Percentiles rank a stretch among this genome's conserved stretches.
phyloP scores from a whole-genome alignment of 176 grass and related monocot species.

The Musa beccarii region DNA sequence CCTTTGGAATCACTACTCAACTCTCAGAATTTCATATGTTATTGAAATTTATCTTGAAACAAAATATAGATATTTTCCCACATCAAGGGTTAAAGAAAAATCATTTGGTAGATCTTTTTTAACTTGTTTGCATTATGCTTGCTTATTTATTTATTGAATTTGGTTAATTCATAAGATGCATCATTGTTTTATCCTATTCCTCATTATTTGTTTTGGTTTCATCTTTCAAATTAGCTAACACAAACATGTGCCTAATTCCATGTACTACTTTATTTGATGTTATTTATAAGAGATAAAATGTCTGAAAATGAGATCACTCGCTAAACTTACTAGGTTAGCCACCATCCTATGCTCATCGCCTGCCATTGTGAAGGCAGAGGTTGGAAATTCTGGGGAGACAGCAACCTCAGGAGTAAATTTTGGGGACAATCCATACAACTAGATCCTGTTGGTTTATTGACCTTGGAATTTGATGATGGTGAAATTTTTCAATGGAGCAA shows the following conservation, averaged over 20 bases:
- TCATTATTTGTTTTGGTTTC: too few species aligned
- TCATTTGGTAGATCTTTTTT: not conserved
- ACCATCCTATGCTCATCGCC: slow-evolving; percentile 86
- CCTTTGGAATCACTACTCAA: too few species aligned
- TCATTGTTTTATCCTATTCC: too few species aligned
- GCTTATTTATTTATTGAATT: not conserved
- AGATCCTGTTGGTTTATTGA: slow-evolving; percentile 63
- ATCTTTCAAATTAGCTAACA: not conserved
- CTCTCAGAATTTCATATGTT: too few species aligned
- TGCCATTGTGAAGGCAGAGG: slow-evolving; percentile 88
- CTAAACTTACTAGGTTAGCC: slow-evolving; percentile 50
- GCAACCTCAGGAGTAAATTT: slow-evolving; percentile 81
- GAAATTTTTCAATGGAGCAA: slow-evolving; percentile 92
- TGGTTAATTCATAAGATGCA: too few species aligned
- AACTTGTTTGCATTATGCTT: not conserved
- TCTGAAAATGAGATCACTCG: not conserved
- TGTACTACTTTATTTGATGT: not conserved
- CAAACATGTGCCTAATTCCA: too few species aligned
- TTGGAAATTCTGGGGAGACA: slow-evolving; percentile 90
- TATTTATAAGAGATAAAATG: not conserved
- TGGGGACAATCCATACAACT: slow-evolving; percentile 91
- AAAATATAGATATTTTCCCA: too few species aligned
- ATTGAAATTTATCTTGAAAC: too few species aligned
- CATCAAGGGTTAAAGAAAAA: too few species aligned
- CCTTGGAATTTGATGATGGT: slow-evolving; percentile 83